Evolutionary conservation across 192 early-diverging fungal species (phyloP).

Genomic region (Coemansia sp.): DNA sequence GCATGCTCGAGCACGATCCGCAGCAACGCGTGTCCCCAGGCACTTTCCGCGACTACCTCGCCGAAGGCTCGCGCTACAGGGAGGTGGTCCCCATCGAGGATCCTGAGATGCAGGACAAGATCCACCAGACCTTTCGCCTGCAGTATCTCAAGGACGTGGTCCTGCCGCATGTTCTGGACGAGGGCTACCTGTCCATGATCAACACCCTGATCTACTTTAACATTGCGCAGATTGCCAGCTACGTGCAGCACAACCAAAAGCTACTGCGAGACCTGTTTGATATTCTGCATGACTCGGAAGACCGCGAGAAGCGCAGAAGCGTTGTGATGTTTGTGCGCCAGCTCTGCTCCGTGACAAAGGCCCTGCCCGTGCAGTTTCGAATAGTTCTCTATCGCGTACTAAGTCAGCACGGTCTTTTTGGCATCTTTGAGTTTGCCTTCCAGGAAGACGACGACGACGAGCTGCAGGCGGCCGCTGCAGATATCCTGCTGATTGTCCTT

Average conservation of each 20-base stretch:
- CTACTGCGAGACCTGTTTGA: slow-evolving; percentile 71
- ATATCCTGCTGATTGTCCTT: slow-evolving; percentile 67
- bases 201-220: slow-evolving; percentile 77
- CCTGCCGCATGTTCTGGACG: slow-evolving; percentile 72
- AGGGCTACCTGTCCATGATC: slow-evolving; percentile 68
- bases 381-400: slow-evolving; percentile 65
- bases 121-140: slow-evolving; percentile 81
- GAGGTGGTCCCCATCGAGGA: slow-evolving; percentile 79
- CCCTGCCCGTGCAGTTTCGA: slow-evolving; percentile 59
- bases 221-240: slow-evolving; percentile 77
- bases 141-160: slow-evolving; percentile 87
- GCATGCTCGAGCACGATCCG: slow-evolving; percentile 89
- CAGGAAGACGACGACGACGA: slow-evolving; percentile 46
- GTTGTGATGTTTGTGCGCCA: slow-evolving; percentile 80
- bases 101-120: slow-evolving; percentile 65
- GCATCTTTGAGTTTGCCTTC: slow-evolving; percentile 69
- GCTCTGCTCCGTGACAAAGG: slow-evolving; percentile 71
- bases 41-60: slow-evolving; percentile 71
- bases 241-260: slow-evolving; percentile 64
- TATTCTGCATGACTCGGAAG: slow-evolving; percentile 54
- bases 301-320: slow-evolving; percentile 61
- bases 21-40: slow-evolving; percentile 67
- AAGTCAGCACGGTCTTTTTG: slow-evolving; percentile 74
- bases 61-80: slow-evolving; percentile 57
- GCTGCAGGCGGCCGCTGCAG: slow-evolving; percentile 62